A percentile compares a stretch with the other conserved stretches of the same genome.
Conservation (phyloP, 768 basidiomycete genomes). For the Lactarius deliciosus region DNA sequence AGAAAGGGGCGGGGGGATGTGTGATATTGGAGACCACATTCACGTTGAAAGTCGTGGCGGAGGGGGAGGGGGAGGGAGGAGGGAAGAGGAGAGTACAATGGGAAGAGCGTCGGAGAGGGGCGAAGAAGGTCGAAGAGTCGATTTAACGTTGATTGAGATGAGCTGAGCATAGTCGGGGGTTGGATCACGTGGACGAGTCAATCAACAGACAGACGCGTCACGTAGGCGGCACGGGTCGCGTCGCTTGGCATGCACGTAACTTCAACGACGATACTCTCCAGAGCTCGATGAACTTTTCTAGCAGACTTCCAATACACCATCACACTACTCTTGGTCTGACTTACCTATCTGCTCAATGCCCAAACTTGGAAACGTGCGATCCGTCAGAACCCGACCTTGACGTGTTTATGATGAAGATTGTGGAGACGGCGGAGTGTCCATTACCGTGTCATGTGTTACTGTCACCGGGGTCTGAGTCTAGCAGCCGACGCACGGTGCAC, state of each 20-base stretch:
- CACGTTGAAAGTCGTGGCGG: constrained; percentile 14
- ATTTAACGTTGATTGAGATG: background rate
- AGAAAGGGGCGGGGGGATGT: constrained; percentile 8
- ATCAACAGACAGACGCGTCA: constrained; percentile 16
- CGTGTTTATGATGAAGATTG: background rate
- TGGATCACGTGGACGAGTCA: constrained; percentile 2
- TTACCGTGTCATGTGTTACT: background rate
- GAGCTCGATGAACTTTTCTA: background rate
- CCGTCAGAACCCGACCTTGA: background rate
- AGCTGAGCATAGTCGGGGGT: background rate
- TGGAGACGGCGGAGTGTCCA: background rate
- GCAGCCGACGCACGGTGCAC: background rate
- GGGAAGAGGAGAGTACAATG: background rate
- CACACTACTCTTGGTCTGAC: background rate
- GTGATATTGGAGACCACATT: constrained; percentile 17
- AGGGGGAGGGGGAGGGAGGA: background rate
- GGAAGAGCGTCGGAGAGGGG: background rate
- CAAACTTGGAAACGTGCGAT: background rate
- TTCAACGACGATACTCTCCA: too few species aligned
- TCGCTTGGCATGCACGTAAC: background rate
- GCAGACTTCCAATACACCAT: background rate
- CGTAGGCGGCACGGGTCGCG: background rate
- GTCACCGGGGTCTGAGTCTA: background rate
- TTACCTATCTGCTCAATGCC: background rate
- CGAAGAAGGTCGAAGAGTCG: background rate